Conservation (phyloP, 2,329 filamentous ascomycete species). For the Penicillium sp. region DNA sequence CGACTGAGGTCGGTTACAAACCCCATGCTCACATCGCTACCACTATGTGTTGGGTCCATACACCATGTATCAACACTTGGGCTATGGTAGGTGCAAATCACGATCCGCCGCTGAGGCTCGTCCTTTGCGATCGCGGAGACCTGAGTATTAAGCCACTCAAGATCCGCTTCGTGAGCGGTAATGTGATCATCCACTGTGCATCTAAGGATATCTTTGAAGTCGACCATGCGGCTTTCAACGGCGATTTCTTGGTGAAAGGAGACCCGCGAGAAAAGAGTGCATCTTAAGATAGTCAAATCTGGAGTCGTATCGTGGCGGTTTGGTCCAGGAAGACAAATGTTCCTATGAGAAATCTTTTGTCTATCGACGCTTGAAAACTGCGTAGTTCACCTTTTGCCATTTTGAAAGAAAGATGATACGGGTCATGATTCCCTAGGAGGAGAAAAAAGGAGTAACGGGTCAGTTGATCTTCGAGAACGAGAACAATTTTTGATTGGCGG, state of each 20-base stretch:
- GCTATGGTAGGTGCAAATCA: conserved; percentile 34
- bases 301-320: conserved; percentile 33
- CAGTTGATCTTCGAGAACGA: conserved; percentile 49
- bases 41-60: conserved; percentile 17
- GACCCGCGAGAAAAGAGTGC: conserved; percentile 51
- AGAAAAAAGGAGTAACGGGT: conserved; percentile 49
- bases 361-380: conserved; percentile 15
- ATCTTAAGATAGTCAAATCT: conserved; percentile 41
- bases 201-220: conserved; percentile 46
- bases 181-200: conserved; percentile 28
- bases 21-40: conserved; percentile 24
- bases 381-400: conserved; percentile 13
- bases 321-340: conserved; percentile 40
- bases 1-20: conserved; percentile 41
- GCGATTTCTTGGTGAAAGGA: conserved; percentile 31
- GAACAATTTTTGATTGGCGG: conserved; percentile 33
- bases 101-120: conserved; percentile 27
- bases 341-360: conserved; percentile 11
- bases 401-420: conserved; percentile 35
- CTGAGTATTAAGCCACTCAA: conserved; percentile 34
- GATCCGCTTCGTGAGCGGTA: conserved; percentile 24
- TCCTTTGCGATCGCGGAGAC: conserved; percentile 17
- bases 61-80: conserved; percentile 19
- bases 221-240: conserved; percentile 44
- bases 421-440: conserved; percentile 55